Base-by-base conservation (phyloP, 306 rosid species). In the Styphnolobium japonicum region DNA sequence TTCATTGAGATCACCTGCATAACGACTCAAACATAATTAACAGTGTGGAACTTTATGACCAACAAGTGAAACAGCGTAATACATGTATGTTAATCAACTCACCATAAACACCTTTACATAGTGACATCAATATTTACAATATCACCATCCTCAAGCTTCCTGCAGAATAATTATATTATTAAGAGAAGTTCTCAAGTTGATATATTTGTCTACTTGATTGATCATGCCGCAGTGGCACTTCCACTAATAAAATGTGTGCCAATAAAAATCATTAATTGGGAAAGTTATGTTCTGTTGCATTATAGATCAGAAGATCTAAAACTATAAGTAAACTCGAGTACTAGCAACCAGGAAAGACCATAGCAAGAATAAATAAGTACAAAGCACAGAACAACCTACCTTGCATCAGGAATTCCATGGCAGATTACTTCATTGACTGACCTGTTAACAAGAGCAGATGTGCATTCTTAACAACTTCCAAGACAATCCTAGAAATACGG, bases 391-490 rank as follows among this genome's bases (percentile, higher is more conserved):
- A 43, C 10, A 18, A 23, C 49, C 19, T 78, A 95, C 99, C 98
- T 93, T 43, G 97, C 97, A 89, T 95, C 99, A 55, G 99, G 99
- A 85, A 95, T 93, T 72, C 99, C 99, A 85, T 95, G 99, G 84
- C 99, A 95, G 88, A 95, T 87, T 66, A 95, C 94, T 95, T 95
- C 99, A 76, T 95, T 95, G 34, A 95, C 96, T 23, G 99, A 95
- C 80, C 99, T 95, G 97, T 70, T 76, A 77, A 66, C 76, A 79
- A 66, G 64, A 63, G 64, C 57, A 29, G 16, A 36, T 33, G 31
- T 76, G 58, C 63, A 39, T 61, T 67, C 46, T 49, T 64, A 45
- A 78, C 73, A 77, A 76, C 71, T 49, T 66, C 40, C 33, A 14
- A 64, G 36, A 72, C 27, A 71, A 69, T 79, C 64, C 6, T 16